These are phyloP conservation scores for Lipomyces chichibuensis DNA, from an alignment of 805 yeast genomes.

Conservation along the genomic window DNA sequence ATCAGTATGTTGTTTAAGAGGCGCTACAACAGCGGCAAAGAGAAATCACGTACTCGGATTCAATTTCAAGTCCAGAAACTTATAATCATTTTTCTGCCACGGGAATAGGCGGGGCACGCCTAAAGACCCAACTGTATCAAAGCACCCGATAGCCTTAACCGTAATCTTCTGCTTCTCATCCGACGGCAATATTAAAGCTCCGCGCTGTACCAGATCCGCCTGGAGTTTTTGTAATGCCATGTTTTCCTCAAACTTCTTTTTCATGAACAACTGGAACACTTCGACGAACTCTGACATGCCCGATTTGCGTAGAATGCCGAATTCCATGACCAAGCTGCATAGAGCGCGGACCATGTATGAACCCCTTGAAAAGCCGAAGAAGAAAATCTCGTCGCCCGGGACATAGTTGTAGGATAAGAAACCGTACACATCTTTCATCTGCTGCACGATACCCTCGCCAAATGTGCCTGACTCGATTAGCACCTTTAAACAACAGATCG, in stretches of 20 bases:
- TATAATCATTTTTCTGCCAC: constrained; percentile 1
- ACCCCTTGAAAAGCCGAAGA: constrained; percentile 31
- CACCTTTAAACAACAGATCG: no score
- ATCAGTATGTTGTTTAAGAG: no score
- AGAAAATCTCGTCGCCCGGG: constrained; percentile 25
- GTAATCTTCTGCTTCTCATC: background rate
- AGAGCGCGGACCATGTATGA: constrained; percentile 23
- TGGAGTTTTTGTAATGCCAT: background rate
- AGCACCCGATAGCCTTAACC: constrained; percentile 26
- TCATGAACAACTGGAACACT: constrained; percentile 8
- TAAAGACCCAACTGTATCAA: constrained; percentile 34
- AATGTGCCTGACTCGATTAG: constrained; percentile 7
- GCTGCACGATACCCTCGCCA: constrained; percentile 13
- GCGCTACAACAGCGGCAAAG: background rate
- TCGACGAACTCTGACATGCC: constrained; percentile 21
- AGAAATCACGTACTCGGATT: constrained; percentile 13
- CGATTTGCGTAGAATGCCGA: constrained; percentile 14
- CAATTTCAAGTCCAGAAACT: constrained; percentile 17
- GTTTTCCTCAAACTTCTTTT: background rate
- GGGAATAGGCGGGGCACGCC: constrained; percentile 23
- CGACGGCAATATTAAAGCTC: background rate
- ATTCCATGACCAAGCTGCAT: constrained; percentile 16
- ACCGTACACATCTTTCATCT: constrained; percentile 19
- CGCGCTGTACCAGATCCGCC: background rate
- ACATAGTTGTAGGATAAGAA: constrained; percentile 23